Evolutionary conservation across 306 rosid species (phyloP), one percentile per base, ranked within the genome.

Genomic region (Prunus padus): DNA sequence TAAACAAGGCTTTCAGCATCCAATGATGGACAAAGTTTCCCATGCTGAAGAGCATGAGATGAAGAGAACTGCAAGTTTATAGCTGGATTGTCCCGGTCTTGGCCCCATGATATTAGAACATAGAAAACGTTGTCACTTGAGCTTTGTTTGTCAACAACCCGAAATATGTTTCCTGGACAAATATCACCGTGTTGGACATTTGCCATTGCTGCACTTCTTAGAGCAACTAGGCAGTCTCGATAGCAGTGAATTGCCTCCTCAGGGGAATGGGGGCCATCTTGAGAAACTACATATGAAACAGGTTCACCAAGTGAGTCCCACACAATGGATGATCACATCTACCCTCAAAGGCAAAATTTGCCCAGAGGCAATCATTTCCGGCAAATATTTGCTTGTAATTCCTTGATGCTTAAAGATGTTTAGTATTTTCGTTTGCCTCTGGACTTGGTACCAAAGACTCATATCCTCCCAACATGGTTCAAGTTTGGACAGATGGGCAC

Each of bases 1-100:
- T 91, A 93, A 65, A 93, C 83, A 46, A 93, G 85, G 88, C 96
- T 93, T 81, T 93, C 98, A 0, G 96, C 97, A 75, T 93, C 98
- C 22, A 97, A 93, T 45, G 98, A 90, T 7, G 98, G 96, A 76
- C 97, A 93, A 16, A 93, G 85, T 69, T 91, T 93, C 70, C 98
- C 98, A 37, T 91, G 97, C 74, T 93, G 93, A 75, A 93, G 96
- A 28, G 98, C 97, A 76, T 91, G 93, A 65, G 97, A 87, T 6
- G 97, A 93, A 67, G 98, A 93, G 84, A 87, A 93, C 3, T 88
- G 97, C 76, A 93, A 70, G 63, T 93, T 91, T 84, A 93, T 85
- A 8, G 92, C 96, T 46, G 98, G 97, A 69, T 96, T 88, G 56
- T 93, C 98, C 54, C 92, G 84, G 71, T 93, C 98, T 83, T 93